Conservation (phyloP, 1,139 yeast genomes). For the Protomyces gravidus region DNA sequence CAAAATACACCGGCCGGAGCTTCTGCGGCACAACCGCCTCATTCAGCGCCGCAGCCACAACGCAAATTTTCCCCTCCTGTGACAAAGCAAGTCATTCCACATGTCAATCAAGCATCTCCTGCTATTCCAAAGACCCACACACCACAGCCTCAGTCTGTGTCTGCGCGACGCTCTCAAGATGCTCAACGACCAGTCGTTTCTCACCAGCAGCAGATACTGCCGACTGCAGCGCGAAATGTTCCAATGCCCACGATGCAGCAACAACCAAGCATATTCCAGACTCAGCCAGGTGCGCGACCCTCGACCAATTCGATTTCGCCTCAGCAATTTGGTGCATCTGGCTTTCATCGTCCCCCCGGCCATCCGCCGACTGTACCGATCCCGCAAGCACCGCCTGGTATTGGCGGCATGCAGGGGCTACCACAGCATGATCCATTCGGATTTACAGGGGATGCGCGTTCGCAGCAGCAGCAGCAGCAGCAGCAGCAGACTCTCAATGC, state of each 20-base stretch:
- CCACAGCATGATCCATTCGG: slow-evolving; percentile 11
- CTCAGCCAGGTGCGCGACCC: background rate
- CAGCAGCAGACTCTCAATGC: slow-evolving; percentile 6
- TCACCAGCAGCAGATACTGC: background rate
- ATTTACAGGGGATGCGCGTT: background rate
- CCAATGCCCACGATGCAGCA: slow-evolving; percentile 11
- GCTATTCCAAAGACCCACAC: slow-evolving; percentile 8
- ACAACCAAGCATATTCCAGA: background rate
- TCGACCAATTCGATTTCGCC: slow-evolving; percentile 16
- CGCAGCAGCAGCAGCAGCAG: background rate
- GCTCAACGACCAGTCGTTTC: background rate
- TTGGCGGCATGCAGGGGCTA: slow-evolving; percentile 2
- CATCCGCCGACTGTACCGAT: slow-evolving; percentile 19
- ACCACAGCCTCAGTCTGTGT: background rate
- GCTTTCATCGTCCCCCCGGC: slow-evolving; percentile 12
- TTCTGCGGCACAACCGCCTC: background rate
- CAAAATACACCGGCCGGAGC: too few relatives aligned
- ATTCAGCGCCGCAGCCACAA: background rate
- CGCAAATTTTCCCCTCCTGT: slow-evolving; percentile 1
- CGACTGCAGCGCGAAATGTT: slow-evolving; percentile 10
- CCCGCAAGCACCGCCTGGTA: slow-evolving; percentile 27
- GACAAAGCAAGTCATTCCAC: background rate
- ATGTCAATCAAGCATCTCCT: slow-evolving; percentile 1
- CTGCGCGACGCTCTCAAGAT: slow-evolving; percentile 1
- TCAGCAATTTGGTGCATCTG: slow-evolving; percentile 11